These are phyloP conservation scores for Neurospora crassa DNA, from an alignment of 2,329 filamentous ascomycete genomes.

Conservation along the genomic window DNA sequence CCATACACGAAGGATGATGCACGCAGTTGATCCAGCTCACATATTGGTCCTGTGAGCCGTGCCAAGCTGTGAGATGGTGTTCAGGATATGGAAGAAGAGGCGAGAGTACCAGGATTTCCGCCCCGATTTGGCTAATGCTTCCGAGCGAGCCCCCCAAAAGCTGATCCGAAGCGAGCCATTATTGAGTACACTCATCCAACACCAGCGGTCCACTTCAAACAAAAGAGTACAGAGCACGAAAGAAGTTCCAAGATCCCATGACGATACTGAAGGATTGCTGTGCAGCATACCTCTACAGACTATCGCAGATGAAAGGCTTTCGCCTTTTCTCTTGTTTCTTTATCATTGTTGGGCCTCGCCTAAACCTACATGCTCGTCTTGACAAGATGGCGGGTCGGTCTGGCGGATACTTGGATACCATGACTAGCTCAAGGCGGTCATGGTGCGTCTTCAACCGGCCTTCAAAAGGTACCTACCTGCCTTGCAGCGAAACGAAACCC, in stretches of 20 bases:
- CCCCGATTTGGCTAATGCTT: background rate
- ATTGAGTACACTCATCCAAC: background rate
- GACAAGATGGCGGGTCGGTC: background rate
- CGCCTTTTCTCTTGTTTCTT: no score
- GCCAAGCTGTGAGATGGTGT: background rate
- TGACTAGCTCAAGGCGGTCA: background rate
- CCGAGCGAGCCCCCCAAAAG: background rate
- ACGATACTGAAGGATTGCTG: background rate
- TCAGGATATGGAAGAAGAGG: background rate
- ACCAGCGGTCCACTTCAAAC: background rate
- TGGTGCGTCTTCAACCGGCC: background rate
- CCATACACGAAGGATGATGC: background rate
- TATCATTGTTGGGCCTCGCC: background rate
- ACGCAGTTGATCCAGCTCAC: background rate
- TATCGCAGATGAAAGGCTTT: background rate
- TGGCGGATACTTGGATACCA: background rate
- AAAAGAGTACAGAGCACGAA: background rate
- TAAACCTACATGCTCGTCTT: background rate
- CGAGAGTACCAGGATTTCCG: background rate
- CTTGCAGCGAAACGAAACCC: background rate
- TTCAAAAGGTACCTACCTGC: background rate
- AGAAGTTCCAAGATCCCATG: background rate
- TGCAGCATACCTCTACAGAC: background rate
- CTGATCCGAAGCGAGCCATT: background rate
- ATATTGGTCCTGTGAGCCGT: background rate